Percentiles rank a stretch among this genome's conserved stretches.
These are phyloP conservation scores for Scheffersomyces spartinae DNA, from an alignment of 805 yeast species.

Conservation along the genomic window DNA sequence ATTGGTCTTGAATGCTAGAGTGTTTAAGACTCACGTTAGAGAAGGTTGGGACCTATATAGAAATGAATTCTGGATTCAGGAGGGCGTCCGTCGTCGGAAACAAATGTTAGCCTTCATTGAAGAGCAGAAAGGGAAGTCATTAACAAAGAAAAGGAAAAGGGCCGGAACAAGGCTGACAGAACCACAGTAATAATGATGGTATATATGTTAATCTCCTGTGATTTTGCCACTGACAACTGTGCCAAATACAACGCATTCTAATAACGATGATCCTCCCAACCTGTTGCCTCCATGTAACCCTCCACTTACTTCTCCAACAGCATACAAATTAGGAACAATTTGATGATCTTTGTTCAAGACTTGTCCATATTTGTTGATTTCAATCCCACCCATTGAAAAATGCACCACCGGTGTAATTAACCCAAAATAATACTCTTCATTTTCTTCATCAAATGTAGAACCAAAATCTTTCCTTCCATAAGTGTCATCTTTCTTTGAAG, in stretches of 20 bases:
- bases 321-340: constrained; percentile 37
- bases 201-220: too few relatives aligned
- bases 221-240: too few relatives aligned
- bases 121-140: constrained; percentile 5
- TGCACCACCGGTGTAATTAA: constrained; percentile 52
- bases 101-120: constrained; percentile 18
- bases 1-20: constrained; percentile 67
- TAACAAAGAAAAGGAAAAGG: too few relatives aligned
- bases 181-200: too few relatives aligned
- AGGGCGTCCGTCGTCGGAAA: constrained; percentile 50
- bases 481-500: constrained; percentile 11
- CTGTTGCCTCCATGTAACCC: constrained; percentile 59
- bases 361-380: constrained; percentile 36
- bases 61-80: constrained; percentile 87
- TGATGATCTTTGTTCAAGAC: constrained; percentile 21
- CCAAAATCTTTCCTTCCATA: constrained; percentile 25
- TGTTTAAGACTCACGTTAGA: constrained; percentile 70
- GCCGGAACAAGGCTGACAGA: too few relatives aligned
- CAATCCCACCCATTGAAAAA: constrained; percentile 60
- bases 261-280: constrained; percentile 45
- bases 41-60: constrained; percentile 94
- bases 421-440: constrained; percentile 31
- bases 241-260: constrained; percentile 55
- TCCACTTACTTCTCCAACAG: constrained; percentile 59
- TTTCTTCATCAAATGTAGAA: constrained; percentile 7